A percentile compares a stretch with the other conserved stretches of the same genome.
phyloP scores from a whole-genome alignment of 1,284 basidiomycete species.

The Agaricales sp. region DNA sequence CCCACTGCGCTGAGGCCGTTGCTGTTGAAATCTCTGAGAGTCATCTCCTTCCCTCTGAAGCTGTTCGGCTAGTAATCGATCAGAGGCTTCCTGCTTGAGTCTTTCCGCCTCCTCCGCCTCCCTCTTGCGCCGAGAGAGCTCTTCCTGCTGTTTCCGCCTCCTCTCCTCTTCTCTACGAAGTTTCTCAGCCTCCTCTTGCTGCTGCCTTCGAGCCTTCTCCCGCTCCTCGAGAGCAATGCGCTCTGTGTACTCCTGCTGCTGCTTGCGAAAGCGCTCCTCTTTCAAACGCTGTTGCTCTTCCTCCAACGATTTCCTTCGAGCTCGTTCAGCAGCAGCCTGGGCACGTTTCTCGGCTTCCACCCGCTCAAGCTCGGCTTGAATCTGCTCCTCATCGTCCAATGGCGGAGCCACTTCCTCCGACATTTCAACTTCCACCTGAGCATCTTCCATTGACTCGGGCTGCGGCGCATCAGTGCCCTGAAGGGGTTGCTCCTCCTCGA shows the following conservation, averaged over 20 bases:
- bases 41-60: neutral
- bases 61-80: neutral
- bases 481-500: neutral
- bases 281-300: neutral
- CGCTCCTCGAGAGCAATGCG: slow-evolving; percentile 2
- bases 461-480: neutral
- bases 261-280: slow-evolving; percentile 1
- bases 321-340: neutral
- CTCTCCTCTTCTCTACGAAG: slow-evolving; percentile 5
- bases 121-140: slow-evolving; percentile 8
- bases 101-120: slow-evolving; percentile 6
- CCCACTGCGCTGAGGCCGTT: neutral
- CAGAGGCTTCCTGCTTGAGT: neutral
- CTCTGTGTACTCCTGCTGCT: neutral
- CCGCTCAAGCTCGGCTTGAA: neutral
- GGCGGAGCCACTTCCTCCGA: neutral
- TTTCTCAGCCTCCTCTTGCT: slow-evolving; percentile 9
- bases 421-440: neutral
- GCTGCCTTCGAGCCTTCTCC: slow-evolving; percentile 3
- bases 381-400: neutral
- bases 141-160: neutral
- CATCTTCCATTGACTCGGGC: neutral
- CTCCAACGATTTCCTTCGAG: neutral
- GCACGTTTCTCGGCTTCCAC: neutral
- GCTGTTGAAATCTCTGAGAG: neutral